phyloP scores from a whole-genome alignment of 2,329 filamentous ascomycete species.

The Fusarium ramigenum region DNA sequence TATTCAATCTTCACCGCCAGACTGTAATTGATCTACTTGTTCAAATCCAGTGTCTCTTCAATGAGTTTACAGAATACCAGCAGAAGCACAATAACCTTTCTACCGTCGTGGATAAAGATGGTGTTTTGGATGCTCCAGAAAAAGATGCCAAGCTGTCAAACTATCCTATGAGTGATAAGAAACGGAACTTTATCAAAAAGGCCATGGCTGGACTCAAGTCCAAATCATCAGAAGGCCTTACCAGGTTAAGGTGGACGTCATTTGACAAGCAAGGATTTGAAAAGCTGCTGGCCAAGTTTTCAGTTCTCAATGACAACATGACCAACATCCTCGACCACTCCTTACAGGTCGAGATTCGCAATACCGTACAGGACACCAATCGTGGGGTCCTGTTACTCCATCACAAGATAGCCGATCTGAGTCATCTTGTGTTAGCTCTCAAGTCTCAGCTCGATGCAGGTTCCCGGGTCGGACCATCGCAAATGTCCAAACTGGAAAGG shows the following conservation, averaged over 20 bases:
- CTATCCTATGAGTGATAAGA: conserved; percentile 54
- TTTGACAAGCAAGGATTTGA: conserved; percentile 60
- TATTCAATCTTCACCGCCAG: conserved; percentile 58
- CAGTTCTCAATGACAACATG: conserved; percentile 58
- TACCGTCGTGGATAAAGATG: conserved; percentile 47
- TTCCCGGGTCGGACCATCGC: conserved; percentile 35
- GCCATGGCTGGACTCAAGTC: conserved; percentile 52
- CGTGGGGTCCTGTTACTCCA: conserved; percentile 58
- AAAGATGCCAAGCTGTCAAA: conserved; percentile 56
- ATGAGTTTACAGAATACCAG: conserved; percentile 57
- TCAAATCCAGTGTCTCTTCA: conserved; percentile 58
- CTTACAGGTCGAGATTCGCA: conserved; percentile 57
- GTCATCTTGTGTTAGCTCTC: conserved; percentile 57
- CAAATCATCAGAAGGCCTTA: conserved; percentile 48
- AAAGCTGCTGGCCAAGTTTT: conserved; percentile 54
- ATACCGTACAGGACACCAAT: conserved; percentile 60
- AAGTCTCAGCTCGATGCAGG: conserved; percentile 53
- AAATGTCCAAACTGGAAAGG: conserved; percentile 48
- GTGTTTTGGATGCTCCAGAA: conserved; percentile 51
- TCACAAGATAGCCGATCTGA: conserved; percentile 56
- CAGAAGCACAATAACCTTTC: conserved; percentile 51
- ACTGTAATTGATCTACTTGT: conserved; percentile 59
- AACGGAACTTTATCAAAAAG: conserved; percentile 55
- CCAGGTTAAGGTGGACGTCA: conserved; percentile 55
- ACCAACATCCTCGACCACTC: conserved; percentile 58